Percentiles rank a stretch among this genome's conserved stretches.
phyloP scores from a whole-genome alignment of 164 flowering plant species.

The Magnolia kwangsiensis region DNA sequence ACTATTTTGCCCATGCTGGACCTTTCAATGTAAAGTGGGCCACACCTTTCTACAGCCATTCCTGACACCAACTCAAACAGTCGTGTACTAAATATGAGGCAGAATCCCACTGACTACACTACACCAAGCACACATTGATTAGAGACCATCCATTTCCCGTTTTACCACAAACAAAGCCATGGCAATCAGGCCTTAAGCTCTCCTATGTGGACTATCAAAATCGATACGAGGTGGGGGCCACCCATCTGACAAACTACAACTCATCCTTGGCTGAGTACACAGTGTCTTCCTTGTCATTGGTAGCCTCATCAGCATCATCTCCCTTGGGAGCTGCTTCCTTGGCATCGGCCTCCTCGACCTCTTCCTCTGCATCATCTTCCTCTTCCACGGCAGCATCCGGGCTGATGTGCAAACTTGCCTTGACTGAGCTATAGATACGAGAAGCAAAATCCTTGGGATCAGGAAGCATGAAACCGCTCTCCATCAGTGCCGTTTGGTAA shows the following conservation, averaged over 20 bases:
- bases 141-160: background rate
- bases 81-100: too few relatives aligned
- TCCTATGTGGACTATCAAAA: constrained; percentile 3
- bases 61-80: too few relatives aligned
- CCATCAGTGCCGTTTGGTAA: constrained; percentile 93
- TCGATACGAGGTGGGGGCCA: background rate
- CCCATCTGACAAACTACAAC: constrained; percentile 38
- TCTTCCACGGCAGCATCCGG: constrained; percentile 78
- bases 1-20: too few relatives aligned
- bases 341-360: constrained; percentile 22
- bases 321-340: constrained; percentile 27
- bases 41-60: too few relatives aligned
- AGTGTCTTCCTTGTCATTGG: constrained; percentile 33
- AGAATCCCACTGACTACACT: too few relatives aligned
- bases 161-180: background rate
- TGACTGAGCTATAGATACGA: constrained; percentile 72
- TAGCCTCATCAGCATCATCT: constrained; percentile 20
- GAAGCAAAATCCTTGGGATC: constrained; percentile 91
- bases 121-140: too few relatives aligned
- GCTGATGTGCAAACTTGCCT: constrained; percentile 63
- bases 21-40: too few relatives aligned
- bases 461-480: constrained; percentile 71
- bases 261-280: constrained; percentile 28
- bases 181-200: background rate
- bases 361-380: constrained; percentile 63